Percentiles rank a stretch among this genome's conserved stretches.
phyloP scores from a whole-genome alignment of 129 eudicot genomes.

The Flaveria bidentis region DNA sequence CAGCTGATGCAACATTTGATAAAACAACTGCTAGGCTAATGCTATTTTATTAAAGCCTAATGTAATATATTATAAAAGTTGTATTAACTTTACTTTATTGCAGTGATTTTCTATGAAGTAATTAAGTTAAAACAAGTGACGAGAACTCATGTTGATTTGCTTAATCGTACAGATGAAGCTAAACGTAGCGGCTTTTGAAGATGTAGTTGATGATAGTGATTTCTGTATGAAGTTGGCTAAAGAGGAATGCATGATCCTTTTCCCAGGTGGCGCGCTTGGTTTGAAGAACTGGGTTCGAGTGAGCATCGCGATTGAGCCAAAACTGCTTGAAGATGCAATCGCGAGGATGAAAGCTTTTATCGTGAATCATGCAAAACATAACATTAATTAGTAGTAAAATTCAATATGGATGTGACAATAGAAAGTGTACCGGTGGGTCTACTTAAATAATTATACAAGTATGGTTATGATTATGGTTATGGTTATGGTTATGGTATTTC shows the following conservation, averaged over 20 bases:
- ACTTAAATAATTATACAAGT: not conserved
- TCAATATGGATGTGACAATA: not conserved
- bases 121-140: not conserved
- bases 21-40: too few relatives aligned
- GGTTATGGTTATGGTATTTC: not conserved
- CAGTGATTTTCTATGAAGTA: too few relatives aligned
- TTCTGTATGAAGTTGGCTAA: slow-evolving; percentile 68
- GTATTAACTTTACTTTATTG: too few relatives aligned
- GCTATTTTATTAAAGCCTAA: too few relatives aligned
- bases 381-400: not conserved
- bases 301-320: slow-evolving; percentile 61
- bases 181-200: slow-evolving; percentile 43
- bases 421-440: not conserved
- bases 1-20: too few relatives aligned
- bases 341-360: slow-evolving; percentile 56
- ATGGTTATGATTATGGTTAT: too few relatives aligned
- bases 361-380: slow-evolving; percentile 39
- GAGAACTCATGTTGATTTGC: not conserved
- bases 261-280: slow-evolving; percentile 57
- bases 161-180: slow-evolving; percentile 49
- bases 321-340: slow-evolving; percentile 52
- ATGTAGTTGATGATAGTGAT: slow-evolving; percentile 51
- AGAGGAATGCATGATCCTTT: slow-evolving; percentile 57
- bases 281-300: slow-evolving; percentile 59
- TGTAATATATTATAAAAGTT: too few relatives aligned